Conservation (phyloP, 2,329 filamentous ascomycete species). For the Sphaerostilbella broomeana region DNA sequence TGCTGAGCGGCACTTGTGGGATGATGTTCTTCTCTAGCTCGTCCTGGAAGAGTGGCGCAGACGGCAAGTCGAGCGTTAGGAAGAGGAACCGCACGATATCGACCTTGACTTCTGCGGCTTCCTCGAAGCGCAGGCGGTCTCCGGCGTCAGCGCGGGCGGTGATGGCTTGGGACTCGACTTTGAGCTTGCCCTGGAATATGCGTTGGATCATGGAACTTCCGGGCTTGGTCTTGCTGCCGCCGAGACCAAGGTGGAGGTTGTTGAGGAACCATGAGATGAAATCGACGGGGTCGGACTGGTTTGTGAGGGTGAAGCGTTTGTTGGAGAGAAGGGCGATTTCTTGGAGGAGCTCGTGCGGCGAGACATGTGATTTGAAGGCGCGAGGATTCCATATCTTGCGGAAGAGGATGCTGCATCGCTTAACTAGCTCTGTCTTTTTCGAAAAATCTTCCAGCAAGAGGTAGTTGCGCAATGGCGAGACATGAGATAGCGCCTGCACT, state of each 20-base stretch:
- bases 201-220: slow-evolving; percentile 81
- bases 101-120: slow-evolving; percentile 73
- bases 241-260: slow-evolving; percentile 84
- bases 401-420: slow-evolving; percentile 81
- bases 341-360: slow-evolving; percentile 92
- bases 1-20: slow-evolving; percentile 77
- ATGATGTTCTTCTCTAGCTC: slow-evolving; percentile 94
- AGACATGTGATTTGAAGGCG: slow-evolving; percentile 94
- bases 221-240: slow-evolving; percentile 81
- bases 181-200: slow-evolving; percentile 87
- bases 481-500: slow-evolving; percentile 85
- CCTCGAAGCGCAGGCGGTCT: slow-evolving; percentile 87
- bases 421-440: slow-evolving; percentile 67
- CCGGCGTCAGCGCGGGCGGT: slow-evolving; percentile 82
- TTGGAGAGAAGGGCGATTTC: slow-evolving; percentile 85
- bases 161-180: slow-evolving; percentile 89
- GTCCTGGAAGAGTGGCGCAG: slow-evolving; percentile 92
- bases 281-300: slow-evolving; percentile 91
- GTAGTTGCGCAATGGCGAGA: slow-evolving; percentile 82
- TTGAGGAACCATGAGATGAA: slow-evolving; percentile 98
- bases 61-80: slow-evolving; percentile 84
- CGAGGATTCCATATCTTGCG: slow-evolving; percentile 98
- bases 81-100: slow-evolving; percentile 79
- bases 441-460: slow-evolving; percentile 81
- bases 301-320: slow-evolving; percentile 85